Base-by-base conservation (phyloP, 129 eudicot genomes). In the Helianthus tuberosus region DNA sequence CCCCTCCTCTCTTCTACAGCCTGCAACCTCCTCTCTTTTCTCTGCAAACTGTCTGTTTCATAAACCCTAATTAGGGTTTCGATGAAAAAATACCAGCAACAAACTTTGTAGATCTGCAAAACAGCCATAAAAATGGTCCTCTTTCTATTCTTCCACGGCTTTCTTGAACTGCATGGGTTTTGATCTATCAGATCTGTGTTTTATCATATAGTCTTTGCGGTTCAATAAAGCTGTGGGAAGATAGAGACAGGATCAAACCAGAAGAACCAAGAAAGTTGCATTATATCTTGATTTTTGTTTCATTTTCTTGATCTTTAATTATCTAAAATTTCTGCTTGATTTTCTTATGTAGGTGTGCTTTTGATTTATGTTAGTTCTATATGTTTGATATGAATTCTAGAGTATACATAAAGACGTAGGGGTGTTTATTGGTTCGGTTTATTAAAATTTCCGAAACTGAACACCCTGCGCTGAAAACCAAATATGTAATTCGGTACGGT, bases 221-320 rank as follows among this genome's bases (percentile, higher is more conserved):
- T 92, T 92, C 96, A 92, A 89, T 85, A 87, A 92, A 92, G 91
- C 93, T 81, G 96, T 92, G 98, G 98, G 98, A 89, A 86, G 98
- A 89, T 85, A 85, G 75, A 80, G 62, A 52, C 67, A 80, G 82
- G 75, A 77, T 83, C 95, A 88, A 48, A 63, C 72, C 62, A 54
- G 63, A 17, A 53, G 60, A 53, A 16, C 29, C 60, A 55, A 55
- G 23, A 8, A 55, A 17, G 13, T 55, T 17, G 3, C 62, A 17
- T 10, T 20, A 20, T 55, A 8, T 55, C 62, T 55, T 53, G 27
- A 53, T 53, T 53, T 14, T 59, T 25, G 8, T 1, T 32, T 53
- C 1, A 6, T 53, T 53, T 6, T 15, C 25, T 15, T 55, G 61
- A 55, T 55, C 32, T 55, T 20, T 55, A 1, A 1, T 5, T 11